A percentile compares a stretch with the other conserved stretches of the same genome.
Evolutionary conservation across 257 asterid species (phyloP).

Genomic region (Leonotis leonurus): DNA sequence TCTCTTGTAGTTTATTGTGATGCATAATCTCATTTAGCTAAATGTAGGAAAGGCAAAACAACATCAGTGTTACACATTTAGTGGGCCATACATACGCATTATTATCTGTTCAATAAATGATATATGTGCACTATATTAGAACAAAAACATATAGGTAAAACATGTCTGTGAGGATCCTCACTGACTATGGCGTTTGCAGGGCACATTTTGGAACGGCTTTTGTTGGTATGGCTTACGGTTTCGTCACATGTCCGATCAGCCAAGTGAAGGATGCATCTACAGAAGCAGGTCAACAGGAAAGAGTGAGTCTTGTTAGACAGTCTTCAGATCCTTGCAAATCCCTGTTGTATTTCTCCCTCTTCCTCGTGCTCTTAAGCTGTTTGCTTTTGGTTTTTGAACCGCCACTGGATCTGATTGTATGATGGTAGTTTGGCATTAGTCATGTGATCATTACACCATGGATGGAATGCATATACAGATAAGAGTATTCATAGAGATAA

Average conservation of each 20-base stretch:
- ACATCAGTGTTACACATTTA: not conserved
- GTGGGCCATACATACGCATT: not conserved
- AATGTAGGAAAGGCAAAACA: not conserved
- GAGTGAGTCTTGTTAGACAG: conserved; percentile 38
- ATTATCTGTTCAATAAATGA: not conserved
- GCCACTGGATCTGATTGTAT: conserved; percentile 41
- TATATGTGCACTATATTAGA: not conserved
- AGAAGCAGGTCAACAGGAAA: conserved; percentile 36
- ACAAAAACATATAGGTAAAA: not conserved
- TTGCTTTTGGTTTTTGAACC: conserved; percentile 53
- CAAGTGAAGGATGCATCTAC: conserved; percentile 52
- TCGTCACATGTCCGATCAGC: conserved; percentile 40
- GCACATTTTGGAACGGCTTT: conserved; percentile 64
- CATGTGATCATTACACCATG: not conserved
- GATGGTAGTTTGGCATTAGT: not conserved
- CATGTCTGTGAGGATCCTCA: not conserved
- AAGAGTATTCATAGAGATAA: not conserved
- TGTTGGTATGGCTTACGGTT: conserved; percentile 60
- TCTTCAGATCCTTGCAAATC: conserved; percentile 65
- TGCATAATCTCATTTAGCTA: not conserved
- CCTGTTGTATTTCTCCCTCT: conserved; percentile 44
- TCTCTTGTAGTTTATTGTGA: not conserved
- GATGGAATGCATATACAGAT: not conserved
- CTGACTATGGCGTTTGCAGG: conserved; percentile 31
- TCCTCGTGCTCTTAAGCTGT: conserved; percentile 41